Conservation (phyloP, 73 alveolate species). For the Paramecium caudatum region DNA sequence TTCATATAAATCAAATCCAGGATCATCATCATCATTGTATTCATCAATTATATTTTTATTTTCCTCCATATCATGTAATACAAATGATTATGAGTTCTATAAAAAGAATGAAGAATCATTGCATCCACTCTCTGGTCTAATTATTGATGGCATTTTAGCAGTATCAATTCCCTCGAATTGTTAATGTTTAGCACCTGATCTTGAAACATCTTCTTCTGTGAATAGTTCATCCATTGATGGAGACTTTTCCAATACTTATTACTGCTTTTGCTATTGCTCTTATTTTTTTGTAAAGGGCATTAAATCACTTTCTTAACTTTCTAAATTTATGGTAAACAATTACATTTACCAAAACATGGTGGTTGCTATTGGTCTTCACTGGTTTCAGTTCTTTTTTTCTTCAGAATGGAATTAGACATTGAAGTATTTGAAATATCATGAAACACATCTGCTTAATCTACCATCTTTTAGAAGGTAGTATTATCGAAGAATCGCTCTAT, state of each 20-base stretch:
- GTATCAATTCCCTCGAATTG: constrained; percentile 77
- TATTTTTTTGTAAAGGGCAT: constrained; percentile 48
- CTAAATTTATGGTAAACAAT: background rate
- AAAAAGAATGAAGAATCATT: constrained; percentile 81
- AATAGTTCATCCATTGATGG: constrained; percentile 51
- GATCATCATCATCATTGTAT: constrained; percentile 98
- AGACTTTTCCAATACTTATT: constrained; percentile 53
- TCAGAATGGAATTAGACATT: constrained; percentile 51
- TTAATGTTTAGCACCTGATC: constrained; percentile 77
- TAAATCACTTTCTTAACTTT: constrained; percentile 36
- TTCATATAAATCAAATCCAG: constrained; percentile 96
- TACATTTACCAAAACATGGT: constrained; percentile 69
- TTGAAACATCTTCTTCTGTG: constrained; percentile 59
- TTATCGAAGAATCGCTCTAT: constrained; percentile 86
- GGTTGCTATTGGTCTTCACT: constrained; percentile 55
- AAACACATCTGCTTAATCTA: constrained; percentile 87
- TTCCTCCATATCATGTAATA: constrained; percentile 76
- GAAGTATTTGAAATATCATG: constrained; percentile 66
- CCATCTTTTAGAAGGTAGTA: constrained; percentile 90
- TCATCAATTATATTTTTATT: constrained; percentile 90
- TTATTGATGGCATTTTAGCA: constrained; percentile 84
- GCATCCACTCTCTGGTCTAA: constrained; percentile 76
- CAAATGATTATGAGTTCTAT: constrained; percentile 75
- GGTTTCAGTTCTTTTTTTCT: constrained; percentile 46
- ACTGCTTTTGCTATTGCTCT: constrained; percentile 5